Base-by-base conservation (phyloP, 2,329 filamentous ascomycete genomes). In the Escovopsis sp. region DNA sequence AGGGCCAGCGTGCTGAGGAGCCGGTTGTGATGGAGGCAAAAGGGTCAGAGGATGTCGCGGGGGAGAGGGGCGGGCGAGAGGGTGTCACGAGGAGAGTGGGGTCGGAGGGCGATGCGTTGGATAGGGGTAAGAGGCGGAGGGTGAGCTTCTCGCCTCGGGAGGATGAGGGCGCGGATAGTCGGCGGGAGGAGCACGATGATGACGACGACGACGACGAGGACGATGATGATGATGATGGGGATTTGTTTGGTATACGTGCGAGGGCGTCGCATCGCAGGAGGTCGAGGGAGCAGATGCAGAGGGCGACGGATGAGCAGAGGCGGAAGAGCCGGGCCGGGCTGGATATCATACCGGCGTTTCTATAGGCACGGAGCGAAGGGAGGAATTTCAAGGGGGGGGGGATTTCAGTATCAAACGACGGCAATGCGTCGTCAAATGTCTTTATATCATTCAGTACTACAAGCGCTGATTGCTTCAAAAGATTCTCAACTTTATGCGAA, bases 91-190 rank as follows among this genome's bases (percentile, higher is more conserved):
- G 59, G 61, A 5, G 48, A 70, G 27, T 52, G 59, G 41, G 63
- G 65, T 2, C 52, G 71, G 35, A 63, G 70, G 59, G 61, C 68
- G 41, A 63, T 57, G 12, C 63, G 61, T 20, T 53, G 54, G 39
- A 59, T 15, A 37, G 25, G 14, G 11, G 8, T 2, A 10, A 24
- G 31, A 13, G 16, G 14, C 43, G 20, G 3, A 34, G 14, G 15
- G n/a, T 29, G 5, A 37, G 11, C 13, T 14, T 24, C 27, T n/a
- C 36, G 16, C 20, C 20, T 20, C 20, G 20, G 27, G 27, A 30
- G 7, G 27, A 30, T 11, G 27, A 30, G 27, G 16, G 15, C 32
- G 3, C 15, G n/a, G 35, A 37, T 25, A 15, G 24, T 25, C 13
- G 24, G 9, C 31, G 35, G 4, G 38, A 44, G 9, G 16, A 45